Percentiles rank a stretch among this genome's conserved stretches.
Evolutionary conservation across 345 rosid genomes (phyloP).

Genomic region (Hypericum androsaemum): DNA sequence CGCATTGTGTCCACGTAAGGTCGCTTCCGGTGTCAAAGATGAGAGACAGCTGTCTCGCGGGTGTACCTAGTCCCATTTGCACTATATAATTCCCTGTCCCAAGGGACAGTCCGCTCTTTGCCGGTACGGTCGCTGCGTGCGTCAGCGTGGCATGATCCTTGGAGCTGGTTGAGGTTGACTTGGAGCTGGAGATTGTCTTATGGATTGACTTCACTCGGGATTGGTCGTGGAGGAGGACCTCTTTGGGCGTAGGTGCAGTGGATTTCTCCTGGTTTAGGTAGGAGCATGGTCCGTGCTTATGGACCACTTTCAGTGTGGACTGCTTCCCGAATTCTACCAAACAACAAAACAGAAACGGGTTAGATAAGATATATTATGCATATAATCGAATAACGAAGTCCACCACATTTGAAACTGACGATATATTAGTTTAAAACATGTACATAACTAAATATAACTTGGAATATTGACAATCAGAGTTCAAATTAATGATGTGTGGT

Average conservation of each 20-base stretch:
- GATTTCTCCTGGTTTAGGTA: conserved; percentile 7
- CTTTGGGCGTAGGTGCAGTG: conserved; percentile 24
- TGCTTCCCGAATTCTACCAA: conserved; percentile 10
- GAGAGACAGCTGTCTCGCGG: conserved; percentile 13
- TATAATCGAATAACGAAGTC: no score
- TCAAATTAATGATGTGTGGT: no score
- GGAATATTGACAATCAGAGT: no score
- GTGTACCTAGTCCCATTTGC: conserved; percentile 20
- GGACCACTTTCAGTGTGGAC: conserved; percentile 46
- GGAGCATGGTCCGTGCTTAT: conserved; percentile 67
- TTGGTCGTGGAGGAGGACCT: conserved; percentile 52
- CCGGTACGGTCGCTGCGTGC: conserved; percentile 38
- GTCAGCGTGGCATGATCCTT: conserved; percentile 13
- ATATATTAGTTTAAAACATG: no score
- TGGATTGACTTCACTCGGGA: conserved; percentile 54
- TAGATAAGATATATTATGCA: no score
- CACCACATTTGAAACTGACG: no score
- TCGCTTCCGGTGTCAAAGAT: conserved; percentile 26
- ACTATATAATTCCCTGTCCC: conserved; percentile 24
- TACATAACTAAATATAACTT: no score
- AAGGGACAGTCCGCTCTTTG: conserved; percentile 40
- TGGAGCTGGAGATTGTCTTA: conserved; percentile 17
- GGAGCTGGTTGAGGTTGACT: neutral
- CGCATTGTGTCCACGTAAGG: conserved; percentile 24
- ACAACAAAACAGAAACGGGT: no score